Percentiles rank a stretch among this genome's conserved stretches.
These are phyloP conservation scores for Sphaerosporella brunnea DNA, from an alignment of 495 filamentous ascomycete genomes.

Conservation along the genomic window DNA sequence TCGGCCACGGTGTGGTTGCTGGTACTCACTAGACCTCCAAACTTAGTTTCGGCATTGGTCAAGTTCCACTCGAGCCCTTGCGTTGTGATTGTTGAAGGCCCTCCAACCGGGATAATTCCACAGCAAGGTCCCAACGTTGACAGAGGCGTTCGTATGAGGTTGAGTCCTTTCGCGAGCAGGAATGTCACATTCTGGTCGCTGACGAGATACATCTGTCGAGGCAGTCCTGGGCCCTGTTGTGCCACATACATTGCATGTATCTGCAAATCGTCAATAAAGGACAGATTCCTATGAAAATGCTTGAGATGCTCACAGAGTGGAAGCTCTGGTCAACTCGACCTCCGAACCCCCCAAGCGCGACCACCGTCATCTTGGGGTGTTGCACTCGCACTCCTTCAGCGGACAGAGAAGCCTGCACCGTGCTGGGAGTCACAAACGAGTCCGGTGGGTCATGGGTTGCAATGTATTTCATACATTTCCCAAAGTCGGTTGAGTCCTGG, in stretches of 20 bases:
- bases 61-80: slow-evolving; percentile 83
- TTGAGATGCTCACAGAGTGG: slow-evolving; percentile 66
- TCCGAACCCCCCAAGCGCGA: slow-evolving; percentile 66
- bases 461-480: slow-evolving; percentile 54
- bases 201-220: slow-evolving; percentile 46
- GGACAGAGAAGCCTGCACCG: background rate
- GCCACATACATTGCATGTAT: slow-evolving; percentile 24
- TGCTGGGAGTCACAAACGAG: slow-evolving; percentile 1
- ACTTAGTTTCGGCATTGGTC: slow-evolving; percentile 54
- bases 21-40: slow-evolving; percentile 74
- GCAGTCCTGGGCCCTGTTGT: background rate
- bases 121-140: slow-evolving; percentile 31
- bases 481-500: slow-evolving; percentile 73
- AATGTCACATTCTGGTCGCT: slow-evolving; percentile 67
- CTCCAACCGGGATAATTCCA: slow-evolving; percentile 69
- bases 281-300: too few relatives aligned
- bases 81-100: slow-evolving; percentile 54
- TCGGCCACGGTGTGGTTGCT: slow-evolving; percentile 63
- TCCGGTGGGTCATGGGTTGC: slow-evolving; percentile 1
- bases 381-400: background rate
- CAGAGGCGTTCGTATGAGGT: slow-evolving; percentile 44
- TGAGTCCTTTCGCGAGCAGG: slow-evolving; percentile 48
- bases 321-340: slow-evolving; percentile 86
- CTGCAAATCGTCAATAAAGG: slow-evolving; percentile 35
- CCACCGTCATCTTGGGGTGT: slow-evolving; percentile 31